Base-by-base conservation (phyloP, 345 rosid species). In the Citrus trifoliata region DNA sequence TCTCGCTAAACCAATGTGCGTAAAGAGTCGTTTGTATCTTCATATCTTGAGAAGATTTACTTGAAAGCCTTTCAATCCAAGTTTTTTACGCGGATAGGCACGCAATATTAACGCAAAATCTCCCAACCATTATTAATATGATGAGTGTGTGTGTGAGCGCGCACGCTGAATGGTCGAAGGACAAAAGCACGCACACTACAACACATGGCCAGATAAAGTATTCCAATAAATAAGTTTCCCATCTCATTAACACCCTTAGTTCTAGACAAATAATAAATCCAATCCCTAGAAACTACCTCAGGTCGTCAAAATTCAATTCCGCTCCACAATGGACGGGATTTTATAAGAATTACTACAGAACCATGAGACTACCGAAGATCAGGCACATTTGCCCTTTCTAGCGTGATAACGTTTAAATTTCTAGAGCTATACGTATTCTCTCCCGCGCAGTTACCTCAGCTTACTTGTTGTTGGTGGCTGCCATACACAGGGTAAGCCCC, bases 401-500 rank as follows among this genome's bases (percentile, higher is more conserved):
- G 64, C 76, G 33, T 76, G 67, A 75, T 25, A 37, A 53, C 55
- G 60, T 63, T 80, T 55, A 53, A 72, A 72, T 82, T 74, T 76
- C 81, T 66, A 74, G 69, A 85, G 80, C 80, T 79, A 74, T 63
- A 46, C 14, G 51, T 13, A 16, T 58, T 14, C 58, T 70, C 40
- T 77, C 46, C 70, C 60, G 0, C 22, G 62, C 70, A 14, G 73
- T 73, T 80, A 75, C 73, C 40, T 94, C 89, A 94, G 95, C 92
- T 96, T 84, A 96, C 99, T 87, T 96, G 97, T 75, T 94, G 94
- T 79, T 96, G 98, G 82, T 89, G 91, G 79, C 87, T 90, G 40
- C 95, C 95, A 28, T 91, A 96, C 74, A 92, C 72, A 1, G 95
- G 97, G 78, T 92, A 96, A 4, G 90, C 89, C 18, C 93, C 95